These are phyloP conservation scores for Phaeotremella skinneri DNA, from an alignment of 768 basidiomycete species.

Conservation along the genomic window DNA sequence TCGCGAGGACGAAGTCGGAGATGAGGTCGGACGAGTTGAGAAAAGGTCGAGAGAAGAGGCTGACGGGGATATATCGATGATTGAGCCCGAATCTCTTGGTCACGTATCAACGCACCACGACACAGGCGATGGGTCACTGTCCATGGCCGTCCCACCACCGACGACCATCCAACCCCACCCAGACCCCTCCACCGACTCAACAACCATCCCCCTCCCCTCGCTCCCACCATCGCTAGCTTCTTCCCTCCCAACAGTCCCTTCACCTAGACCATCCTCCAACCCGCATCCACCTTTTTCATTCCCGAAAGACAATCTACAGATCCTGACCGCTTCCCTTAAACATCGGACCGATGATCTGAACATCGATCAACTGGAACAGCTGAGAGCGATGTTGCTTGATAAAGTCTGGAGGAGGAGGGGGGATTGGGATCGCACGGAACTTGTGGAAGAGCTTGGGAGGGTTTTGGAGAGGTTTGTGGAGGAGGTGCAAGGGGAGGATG, in stretches of 20 bases:
- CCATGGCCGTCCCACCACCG: background rate
- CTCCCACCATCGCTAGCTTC: slow-evolving; percentile 32
- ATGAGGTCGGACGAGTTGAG: slow-evolving; percentile 13
- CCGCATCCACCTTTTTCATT: slow-evolving; percentile 68
- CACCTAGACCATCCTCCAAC: slow-evolving; percentile 9
- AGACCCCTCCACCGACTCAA: background rate
- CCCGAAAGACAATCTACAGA: slow-evolving; percentile 56
- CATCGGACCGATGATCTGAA: slow-evolving; percentile 62
- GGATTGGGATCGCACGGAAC: slow-evolving; percentile 75
- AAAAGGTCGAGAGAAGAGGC: slow-evolving; percentile 14
- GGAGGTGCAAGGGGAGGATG: slow-evolving; percentile 56
- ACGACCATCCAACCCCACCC: slow-evolving; percentile 1
- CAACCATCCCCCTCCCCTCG: slow-evolving; percentile 5
- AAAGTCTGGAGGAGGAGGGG: slow-evolving; percentile 75
- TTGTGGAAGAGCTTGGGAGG: slow-evolving; percentile 62
- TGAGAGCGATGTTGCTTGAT: slow-evolving; percentile 77
- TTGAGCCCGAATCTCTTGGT: background rate
- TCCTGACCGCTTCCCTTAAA: slow-evolving; percentile 59
- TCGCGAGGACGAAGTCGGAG: slow-evolving; percentile 4
- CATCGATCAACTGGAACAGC: slow-evolving; percentile 89
- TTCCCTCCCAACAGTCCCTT: slow-evolving; percentile 62
- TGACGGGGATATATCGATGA: background rate
- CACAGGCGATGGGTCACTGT: background rate
- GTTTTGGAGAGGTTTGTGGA: slow-evolving; percentile 66
- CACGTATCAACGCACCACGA: background rate